These are phyloP conservation scores for Oryza officinalis DNA, from an alignment of 176 grass and related monocot genomes.

Conservation along the genomic window DNA sequence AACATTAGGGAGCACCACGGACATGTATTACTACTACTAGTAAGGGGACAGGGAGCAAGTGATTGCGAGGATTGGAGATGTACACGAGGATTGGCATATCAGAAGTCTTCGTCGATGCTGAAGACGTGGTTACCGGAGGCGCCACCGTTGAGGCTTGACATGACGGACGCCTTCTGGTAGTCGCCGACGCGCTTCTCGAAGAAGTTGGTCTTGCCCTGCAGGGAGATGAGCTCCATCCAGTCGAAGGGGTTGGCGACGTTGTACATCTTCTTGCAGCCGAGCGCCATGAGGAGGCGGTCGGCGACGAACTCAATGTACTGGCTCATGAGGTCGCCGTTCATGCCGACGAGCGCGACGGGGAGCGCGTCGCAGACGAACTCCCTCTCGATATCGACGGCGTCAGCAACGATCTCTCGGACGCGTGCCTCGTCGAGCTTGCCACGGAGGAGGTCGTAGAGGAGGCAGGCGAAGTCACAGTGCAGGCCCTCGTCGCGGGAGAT, in stretches of 20 bases:
- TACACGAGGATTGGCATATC: not conserved
- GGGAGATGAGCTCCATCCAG: slow-evolving; percentile 90
- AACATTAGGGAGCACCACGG: not conserved
- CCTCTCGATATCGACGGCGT: slow-evolving; percentile 83
- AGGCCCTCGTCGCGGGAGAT: slow-evolving; percentile 96
- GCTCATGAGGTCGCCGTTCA: slow-evolving; percentile 75
- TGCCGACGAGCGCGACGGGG: slow-evolving; percentile 63
- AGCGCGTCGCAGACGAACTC: slow-evolving; percentile 85
- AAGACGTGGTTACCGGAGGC: slow-evolving; percentile 55
- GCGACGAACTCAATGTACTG: slow-evolving; percentile 84
- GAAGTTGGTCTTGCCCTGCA: slow-evolving; percentile 88
- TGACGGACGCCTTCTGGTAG: slow-evolving; percentile 81
- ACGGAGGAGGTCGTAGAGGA: slow-evolving; percentile 71
- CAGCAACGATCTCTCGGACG: slow-evolving; percentile 56
- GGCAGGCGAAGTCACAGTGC: slow-evolving; percentile 95
- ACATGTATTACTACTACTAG: slow-evolving; percentile 25
- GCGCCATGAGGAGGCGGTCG: slow-evolving; percentile 64
- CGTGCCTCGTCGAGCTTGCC: slow-evolving; percentile 58
- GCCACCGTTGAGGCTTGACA: slow-evolving; percentile 64
- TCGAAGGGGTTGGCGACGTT: slow-evolving; percentile 67
- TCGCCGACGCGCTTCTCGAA: slow-evolving; percentile 88
- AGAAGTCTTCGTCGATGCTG: slow-evolving; percentile 87
- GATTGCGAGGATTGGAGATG: no score
- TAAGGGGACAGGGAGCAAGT: not conserved
- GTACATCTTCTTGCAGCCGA: slow-evolving; percentile 67